A percentile compares a stretch with the other conserved stretches of the same genome.
Conservation (phyloP, 306 rosid genomes). For the Inga laurina region DNA sequence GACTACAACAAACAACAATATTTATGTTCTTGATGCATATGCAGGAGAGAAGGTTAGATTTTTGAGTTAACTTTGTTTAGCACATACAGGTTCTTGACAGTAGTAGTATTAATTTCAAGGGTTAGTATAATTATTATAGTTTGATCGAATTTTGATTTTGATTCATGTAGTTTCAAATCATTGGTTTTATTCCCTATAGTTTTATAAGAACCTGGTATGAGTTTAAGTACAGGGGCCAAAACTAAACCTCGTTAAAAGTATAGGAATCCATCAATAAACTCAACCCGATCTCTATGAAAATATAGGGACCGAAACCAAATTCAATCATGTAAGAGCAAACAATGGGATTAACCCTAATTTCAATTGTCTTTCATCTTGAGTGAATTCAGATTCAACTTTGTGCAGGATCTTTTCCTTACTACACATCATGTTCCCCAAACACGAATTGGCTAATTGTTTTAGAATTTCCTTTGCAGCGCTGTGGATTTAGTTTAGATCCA, state of each 20-base stretch:
- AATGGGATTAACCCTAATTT: not conserved
- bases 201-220: too few species aligned
- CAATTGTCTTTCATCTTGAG: not conserved
- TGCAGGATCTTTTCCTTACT: constrained; percentile 14
- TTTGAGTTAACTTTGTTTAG: constrained; percentile 20
- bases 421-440: constrained; percentile 5
- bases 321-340: too few species aligned
- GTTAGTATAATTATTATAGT: too few species aligned
- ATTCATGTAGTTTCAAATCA: too few species aligned
- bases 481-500: constrained; percentile 94
- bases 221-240: too few species aligned
- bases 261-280: too few species aligned
- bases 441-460: constrained; percentile 19
- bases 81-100: not conserved
- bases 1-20: constrained; percentile 82
- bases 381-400: not conserved
- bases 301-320: too few species aligned
- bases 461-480: constrained; percentile 62
- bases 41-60: constrained; percentile 84
- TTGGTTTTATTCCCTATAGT: too few species aligned
- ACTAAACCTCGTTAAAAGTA: too few species aligned
- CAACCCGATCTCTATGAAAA: too few species aligned
- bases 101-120: too few species aligned
- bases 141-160: too few species aligned
- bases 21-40: constrained; percentile 94